Conservation (phyloP, 2,329 filamentous ascomycete genomes). For the Alternaria ventricosa region DNA sequence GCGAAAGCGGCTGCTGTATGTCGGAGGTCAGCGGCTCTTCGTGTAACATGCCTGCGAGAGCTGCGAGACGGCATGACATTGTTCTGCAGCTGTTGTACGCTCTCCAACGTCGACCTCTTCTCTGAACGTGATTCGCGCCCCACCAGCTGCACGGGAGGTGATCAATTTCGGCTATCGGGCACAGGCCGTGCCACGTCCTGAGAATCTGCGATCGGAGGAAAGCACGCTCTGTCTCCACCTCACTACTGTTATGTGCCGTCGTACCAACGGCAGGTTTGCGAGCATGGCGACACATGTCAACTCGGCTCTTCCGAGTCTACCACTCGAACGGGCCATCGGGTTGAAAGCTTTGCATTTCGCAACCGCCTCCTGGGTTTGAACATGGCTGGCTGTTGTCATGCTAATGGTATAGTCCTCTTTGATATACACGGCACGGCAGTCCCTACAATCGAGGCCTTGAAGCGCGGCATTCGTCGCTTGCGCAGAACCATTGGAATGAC, state of each 20-base stretch:
- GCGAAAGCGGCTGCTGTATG: neutral
- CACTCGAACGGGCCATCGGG: neutral
- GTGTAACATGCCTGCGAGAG: neutral
- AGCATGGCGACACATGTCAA: neutral
- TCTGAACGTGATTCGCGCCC: neutral
- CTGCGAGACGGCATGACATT: neutral
- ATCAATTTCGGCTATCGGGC: slow-evolving; percentile 1
- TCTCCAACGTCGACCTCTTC: neutral
- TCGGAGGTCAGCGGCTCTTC: neutral
- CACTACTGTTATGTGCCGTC: neutral
- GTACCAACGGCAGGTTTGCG: neutral
- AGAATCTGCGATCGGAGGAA: neutral
- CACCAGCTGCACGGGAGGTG: neutral
- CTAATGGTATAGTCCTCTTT: neutral
- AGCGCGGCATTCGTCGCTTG: neutral
- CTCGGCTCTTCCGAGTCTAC: neutral
- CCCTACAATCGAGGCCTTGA: neutral
- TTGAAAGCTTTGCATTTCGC: neutral
- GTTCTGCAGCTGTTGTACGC: neutral
- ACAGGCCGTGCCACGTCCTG: neutral
- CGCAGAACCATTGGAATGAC: neutral
- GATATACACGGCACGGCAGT: neutral
- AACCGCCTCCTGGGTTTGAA: neutral
- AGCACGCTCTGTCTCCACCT: neutral
- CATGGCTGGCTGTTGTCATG: neutral